Conservation (phyloP, 1,139 yeast genomes). For the Blastobotrys raffinosifermentans region DNA sequence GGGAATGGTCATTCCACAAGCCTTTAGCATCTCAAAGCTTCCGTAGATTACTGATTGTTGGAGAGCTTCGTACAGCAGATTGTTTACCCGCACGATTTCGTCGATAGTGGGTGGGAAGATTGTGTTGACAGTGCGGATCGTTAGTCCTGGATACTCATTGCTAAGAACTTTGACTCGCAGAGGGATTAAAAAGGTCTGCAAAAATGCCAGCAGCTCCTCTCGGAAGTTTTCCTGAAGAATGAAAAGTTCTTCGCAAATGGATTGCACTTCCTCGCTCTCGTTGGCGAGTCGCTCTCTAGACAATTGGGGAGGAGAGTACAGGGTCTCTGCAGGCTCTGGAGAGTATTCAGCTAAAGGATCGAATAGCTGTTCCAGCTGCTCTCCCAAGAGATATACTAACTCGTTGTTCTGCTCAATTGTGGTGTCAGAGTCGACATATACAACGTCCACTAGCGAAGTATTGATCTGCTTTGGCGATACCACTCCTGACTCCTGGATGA, state of each 20-base stretch:
- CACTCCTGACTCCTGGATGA: conserved; percentile 50
- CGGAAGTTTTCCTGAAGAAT: conserved; percentile 70
- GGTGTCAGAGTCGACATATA: conserved; percentile 52
- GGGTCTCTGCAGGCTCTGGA: conserved; percentile 74
- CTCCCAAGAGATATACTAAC: conserved; percentile 69
- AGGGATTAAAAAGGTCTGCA: conserved; percentile 76
- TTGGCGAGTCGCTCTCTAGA: conserved; percentile 20
- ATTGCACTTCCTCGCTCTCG: conserved; percentile 29
- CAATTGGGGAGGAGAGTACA: conserved; percentile 49
- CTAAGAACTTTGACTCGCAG: conserved; percentile 63
- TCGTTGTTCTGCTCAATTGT: conserved; percentile 64
- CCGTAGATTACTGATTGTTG: conserved; percentile 64
- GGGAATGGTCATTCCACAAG: conserved; percentile 75
- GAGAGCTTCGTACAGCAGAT: conserved; percentile 72
- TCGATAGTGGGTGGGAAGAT: conserved; percentile 93
- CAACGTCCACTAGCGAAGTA: conserved; percentile 63
- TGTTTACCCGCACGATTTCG: conserved; percentile 83
- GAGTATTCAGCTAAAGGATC: conserved; percentile 88
- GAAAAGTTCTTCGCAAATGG: conserved; percentile 62
- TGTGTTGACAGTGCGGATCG: conserved; percentile 61
- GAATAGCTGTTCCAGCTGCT: conserved; percentile 79
- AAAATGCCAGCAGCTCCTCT: conserved; percentile 59
- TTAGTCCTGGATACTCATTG: conserved; percentile 41
- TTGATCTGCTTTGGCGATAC: conserved; percentile 49
- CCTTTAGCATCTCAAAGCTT: conserved; percentile 65